Evolutionary conservation across 148 eudicot genomes (phyloP).

Genomic region (Heliamphora exappendiculata): DNA sequence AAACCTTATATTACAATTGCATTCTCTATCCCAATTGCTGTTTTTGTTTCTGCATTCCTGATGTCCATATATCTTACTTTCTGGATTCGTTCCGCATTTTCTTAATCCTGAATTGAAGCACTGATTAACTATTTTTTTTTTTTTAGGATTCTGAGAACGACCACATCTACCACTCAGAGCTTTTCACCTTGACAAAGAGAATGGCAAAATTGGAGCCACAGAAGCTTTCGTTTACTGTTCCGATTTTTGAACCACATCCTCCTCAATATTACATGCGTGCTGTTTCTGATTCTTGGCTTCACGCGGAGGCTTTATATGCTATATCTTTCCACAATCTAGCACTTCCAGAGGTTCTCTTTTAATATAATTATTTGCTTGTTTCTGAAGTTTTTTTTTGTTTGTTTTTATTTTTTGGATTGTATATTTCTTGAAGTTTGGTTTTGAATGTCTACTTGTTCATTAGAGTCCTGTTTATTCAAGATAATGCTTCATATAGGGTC

Average conservation of each 20-base stretch:
- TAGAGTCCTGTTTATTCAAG: not conserved
- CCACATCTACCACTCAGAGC: slow-evolving; percentile 95
- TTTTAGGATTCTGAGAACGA: slow-evolving; percentile 92
- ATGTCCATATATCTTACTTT: not conserved
- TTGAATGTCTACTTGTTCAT: not conserved
- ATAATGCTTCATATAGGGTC: slow-evolving; percentile 49
- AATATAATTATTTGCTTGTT: not conserved
- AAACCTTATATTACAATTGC: too few relatives aligned
- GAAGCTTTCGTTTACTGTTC: slow-evolving; percentile 90
- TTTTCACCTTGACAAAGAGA: slow-evolving; percentile 74
- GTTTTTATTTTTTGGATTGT: not conserved
- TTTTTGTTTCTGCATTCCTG: not conserved
- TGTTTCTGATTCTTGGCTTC: slow-evolving; percentile 95
- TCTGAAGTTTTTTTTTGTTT: not conserved
- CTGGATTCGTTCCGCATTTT: not conserved
- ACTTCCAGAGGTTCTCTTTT: slow-evolving; percentile 70
- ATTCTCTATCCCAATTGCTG: too few relatives aligned
- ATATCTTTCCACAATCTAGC: slow-evolving; percentile 87
- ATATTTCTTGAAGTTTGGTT: not conserved
- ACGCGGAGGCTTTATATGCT: slow-evolving; percentile 79
- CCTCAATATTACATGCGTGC: slow-evolving; percentile 93
- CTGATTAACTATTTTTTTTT: slow-evolving; percentile 12
- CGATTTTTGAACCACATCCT: slow-evolving; percentile 99
- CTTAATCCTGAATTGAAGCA: not conserved
- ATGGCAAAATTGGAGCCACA: slow-evolving; percentile 83